Base-by-base conservation (phyloP, 2,329 filamentous ascomycete genomes). In the Paecilomyces variotii region DNA sequence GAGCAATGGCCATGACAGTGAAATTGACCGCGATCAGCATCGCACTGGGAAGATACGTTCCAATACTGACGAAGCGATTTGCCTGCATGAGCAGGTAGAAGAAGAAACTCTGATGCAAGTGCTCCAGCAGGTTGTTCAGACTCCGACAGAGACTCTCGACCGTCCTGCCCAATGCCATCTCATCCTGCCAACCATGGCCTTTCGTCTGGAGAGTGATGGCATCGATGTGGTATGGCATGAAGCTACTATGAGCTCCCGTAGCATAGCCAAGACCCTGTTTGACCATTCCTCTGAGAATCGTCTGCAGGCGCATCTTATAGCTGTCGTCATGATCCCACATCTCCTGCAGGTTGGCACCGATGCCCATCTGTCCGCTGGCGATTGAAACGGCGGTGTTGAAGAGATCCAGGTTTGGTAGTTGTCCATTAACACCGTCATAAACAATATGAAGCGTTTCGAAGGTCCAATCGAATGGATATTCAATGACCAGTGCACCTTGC, bases 71-170 rank as follows among this genome's bases (percentile, higher is more conserved):
- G 71, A 99, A 99, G 10, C 92, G 87, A 67, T 94, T 90, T 30
- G 87, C 84, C 65, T 95, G 88, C 85, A 97, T 91, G 52, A 99
- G 82, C 56, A 99, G 80, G 73, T 99, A 99, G 77, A 99, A 97
- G 83, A 99, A 99, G 80, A 99, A 99, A 73, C 92, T 97, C 77
- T 99, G 94, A 72, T 99, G 94, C 61, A 99, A 81, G 72, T 99
- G 92, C 76, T 99, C 94, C 32, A 99, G 83, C 59, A 99, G 78
- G 70, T 99, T 99, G 78, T 99, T 99, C 74, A 99, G 79, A 72
- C 91, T 96, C 67, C 94, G 84, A 73, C 96, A 96, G 2, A 94
- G 84, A 67, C 91, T 91, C 76, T 99, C 94, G 3, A 97, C 82
- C 0, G 92, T 87, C 57, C 92, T 83, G 4, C 94, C 94, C 70